A percentile compares a stretch with the other conserved stretches of the same genome.
Conservation (phyloP, 2,329 filamentous ascomycete species). For the Coleophoma cylindrospora region DNA sequence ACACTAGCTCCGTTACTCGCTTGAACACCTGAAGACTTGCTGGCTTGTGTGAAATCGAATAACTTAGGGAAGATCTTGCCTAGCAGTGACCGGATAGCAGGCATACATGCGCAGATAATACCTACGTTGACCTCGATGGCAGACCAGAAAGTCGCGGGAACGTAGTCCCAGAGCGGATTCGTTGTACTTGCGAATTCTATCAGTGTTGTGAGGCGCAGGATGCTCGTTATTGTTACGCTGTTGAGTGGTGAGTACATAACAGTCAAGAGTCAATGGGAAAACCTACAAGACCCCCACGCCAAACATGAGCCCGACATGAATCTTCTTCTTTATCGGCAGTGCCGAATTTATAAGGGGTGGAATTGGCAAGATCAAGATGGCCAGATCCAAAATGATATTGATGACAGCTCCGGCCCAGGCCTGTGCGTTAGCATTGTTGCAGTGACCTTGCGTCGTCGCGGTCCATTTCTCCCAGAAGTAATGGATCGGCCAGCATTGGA, state of each 20-base stretch:
- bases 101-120: slow-evolving; percentile 23
- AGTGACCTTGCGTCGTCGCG: slow-evolving; percentile 38
- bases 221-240: slow-evolving; percentile 20
- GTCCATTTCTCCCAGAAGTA: slow-evolving; percentile 51
- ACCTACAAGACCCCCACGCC: slow-evolving; percentile 37
- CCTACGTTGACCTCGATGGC: slow-evolving; percentile 19
- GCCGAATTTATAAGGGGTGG: slow-evolving; percentile 36
- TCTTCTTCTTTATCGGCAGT: slow-evolving; percentile 42
- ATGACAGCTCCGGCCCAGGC: slow-evolving; percentile 47
- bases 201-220: slow-evolving; percentile 18
- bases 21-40: neutral
- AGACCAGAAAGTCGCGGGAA: slow-evolving; percentile 12
- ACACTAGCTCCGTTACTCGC: neutral
- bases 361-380: slow-evolving; percentile 46
- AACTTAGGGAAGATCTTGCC: slow-evolving; percentile 12
- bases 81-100: slow-evolving; percentile 15
- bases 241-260: neutral
- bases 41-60: neutral
- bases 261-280: neutral
- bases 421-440: slow-evolving; percentile 43
- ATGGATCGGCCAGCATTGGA: slow-evolving; percentile 46
- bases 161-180: slow-evolving; percentile 20
- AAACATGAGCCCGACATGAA: slow-evolving; percentile 46
- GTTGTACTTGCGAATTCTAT: slow-evolving; percentile 13
- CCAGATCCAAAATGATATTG: slow-evolving; percentile 46